These are phyloP conservation scores for Helotiales sp. DNA, from an alignment of 2,329 filamentous ascomycete species.

Conservation along the genomic window DNA sequence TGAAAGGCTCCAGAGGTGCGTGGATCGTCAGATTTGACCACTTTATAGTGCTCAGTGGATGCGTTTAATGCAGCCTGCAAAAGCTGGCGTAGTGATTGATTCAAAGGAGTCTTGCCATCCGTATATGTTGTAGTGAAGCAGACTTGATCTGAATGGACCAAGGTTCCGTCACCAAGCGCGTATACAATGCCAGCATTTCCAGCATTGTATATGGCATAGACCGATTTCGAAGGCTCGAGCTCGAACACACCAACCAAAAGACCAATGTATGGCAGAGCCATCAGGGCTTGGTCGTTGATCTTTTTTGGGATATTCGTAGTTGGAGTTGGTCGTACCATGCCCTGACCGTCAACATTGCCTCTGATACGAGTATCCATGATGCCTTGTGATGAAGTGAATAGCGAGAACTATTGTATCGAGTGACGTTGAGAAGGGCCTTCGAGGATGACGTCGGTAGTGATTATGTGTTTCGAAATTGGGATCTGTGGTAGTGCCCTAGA, in stretches of 20 bases:
- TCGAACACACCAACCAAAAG: constrained; percentile 12
- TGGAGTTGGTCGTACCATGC: not conserved
- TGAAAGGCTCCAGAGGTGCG: not conserved
- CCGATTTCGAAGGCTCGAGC: constrained; percentile 7
- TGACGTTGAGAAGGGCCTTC: no score
- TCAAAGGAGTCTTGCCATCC: not conserved
- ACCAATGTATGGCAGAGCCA: constrained; percentile 13
- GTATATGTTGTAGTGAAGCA: constrained; percentile 13
- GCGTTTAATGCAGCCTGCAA: not conserved
- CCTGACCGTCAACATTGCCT: not conserved
- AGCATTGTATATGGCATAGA: constrained; percentile 17
- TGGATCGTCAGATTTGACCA: not conserved
- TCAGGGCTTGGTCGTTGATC: not conserved
- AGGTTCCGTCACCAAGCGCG: constrained; percentile 14
- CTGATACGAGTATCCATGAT: not conserved
- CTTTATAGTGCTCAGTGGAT: not conserved
- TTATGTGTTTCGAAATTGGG: no score
- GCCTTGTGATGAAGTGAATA: not conserved
- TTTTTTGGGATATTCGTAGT: not conserved
- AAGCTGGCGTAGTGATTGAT: constrained; percentile 2
- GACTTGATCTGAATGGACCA: constrained; percentile 8
- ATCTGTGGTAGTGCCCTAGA: no score
- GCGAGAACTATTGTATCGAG: no score
- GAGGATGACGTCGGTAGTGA: no score
- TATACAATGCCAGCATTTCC: constrained; percentile 7